These are phyloP conservation scores for Jackrogersella multiformis DNA, from an alignment of 495 filamentous ascomycete genomes.

Conservation along the genomic window DNA sequence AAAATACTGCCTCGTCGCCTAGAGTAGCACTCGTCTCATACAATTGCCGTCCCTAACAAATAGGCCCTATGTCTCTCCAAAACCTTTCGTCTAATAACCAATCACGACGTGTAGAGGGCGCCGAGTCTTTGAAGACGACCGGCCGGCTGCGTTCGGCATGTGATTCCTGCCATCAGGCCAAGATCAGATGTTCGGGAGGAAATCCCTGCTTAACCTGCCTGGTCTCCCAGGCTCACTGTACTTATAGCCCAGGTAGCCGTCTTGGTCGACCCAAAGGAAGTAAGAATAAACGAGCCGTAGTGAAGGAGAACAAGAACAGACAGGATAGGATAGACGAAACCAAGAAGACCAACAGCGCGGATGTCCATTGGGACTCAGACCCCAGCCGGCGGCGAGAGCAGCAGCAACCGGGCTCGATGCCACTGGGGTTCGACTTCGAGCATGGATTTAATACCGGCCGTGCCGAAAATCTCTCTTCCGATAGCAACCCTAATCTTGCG, in stretches of 20 bases:
- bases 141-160: conserved; percentile 2
- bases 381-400: not conserved
- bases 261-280: conserved; percentile 10
- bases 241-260: conserved; percentile 7
- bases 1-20: not conserved
- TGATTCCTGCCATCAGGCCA: conserved; percentile 7
- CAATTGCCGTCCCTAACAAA: not conserved
- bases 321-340: not conserved
- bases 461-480: not conserved
- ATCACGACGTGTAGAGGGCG: not conserved
- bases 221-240: not conserved
- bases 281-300: not conserved
- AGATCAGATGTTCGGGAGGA: conserved; percentile 1
- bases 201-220: conserved; percentile 7
- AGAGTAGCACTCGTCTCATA: not conserved
- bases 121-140: not conserved
- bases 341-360: not conserved
- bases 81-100: not conserved
- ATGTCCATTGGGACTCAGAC: not conserved
- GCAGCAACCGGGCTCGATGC: not conserved
- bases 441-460: conserved; percentile 1
- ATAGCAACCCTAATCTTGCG: not conserved
- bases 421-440: not conserved
- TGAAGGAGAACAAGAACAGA: not conserved
- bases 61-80: not conserved